phyloP scores from a whole-genome alignment of 495 filamentous ascomycete species.

The Hyaloscypha variabilis region DNA sequence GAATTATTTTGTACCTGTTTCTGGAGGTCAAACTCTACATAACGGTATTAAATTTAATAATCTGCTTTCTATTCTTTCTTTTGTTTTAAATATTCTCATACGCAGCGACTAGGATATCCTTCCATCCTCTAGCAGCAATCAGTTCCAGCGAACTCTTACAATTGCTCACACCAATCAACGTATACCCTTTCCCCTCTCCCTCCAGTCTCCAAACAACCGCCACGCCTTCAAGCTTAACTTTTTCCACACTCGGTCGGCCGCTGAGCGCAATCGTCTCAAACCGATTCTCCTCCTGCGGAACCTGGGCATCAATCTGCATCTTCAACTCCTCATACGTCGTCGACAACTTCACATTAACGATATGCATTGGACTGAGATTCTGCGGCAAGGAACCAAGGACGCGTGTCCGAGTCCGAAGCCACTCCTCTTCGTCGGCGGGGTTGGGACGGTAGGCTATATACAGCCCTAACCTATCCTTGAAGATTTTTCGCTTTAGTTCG shows the following conservation, averaged over 20 bases:
- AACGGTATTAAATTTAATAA: no score
- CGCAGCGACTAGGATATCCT: not conserved
- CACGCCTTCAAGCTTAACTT: not conserved
- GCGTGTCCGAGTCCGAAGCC: not conserved
- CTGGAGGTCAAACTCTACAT: no score
- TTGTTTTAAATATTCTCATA: not conserved
- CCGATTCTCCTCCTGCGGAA: not conserved
- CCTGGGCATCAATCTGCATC: not conserved
- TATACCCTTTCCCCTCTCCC: not conserved
- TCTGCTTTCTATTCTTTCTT: not conserved
- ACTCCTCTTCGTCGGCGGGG: not conserved
- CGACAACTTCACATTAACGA: not conserved
- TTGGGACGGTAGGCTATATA: not conserved
- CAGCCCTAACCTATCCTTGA: not conserved
- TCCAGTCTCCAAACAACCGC: not conserved
- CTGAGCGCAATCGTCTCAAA: not conserved
- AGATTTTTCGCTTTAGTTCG: not conserved
- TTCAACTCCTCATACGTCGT: not conserved
- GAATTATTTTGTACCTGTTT: no score
- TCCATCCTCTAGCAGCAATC: not conserved
- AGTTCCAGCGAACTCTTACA: not conserved
- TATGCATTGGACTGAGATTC: not conserved
- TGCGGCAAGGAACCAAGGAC: not conserved
- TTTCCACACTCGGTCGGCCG: not conserved
- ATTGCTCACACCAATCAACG: not conserved